Percentiles rank a stretch among this genome's conserved stretches.
phyloP scores from a whole-genome alignment of 2,329 filamentous ascomycete species.

The Aspergillus ochraceoroseus region DNA sequence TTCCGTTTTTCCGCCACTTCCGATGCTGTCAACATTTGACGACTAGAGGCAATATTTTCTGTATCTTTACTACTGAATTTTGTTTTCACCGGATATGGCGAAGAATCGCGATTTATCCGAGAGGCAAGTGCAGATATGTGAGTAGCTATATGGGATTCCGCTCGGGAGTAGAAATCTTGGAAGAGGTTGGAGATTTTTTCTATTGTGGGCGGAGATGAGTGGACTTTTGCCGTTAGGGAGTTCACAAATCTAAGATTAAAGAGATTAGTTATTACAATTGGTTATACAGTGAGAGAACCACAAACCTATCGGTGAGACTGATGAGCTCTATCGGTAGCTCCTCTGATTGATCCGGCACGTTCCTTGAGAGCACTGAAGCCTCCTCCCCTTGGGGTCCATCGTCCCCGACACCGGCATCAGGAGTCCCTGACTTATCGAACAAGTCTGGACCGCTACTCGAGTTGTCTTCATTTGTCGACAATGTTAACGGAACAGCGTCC shows the following conservation, averaged over 20 bases:
- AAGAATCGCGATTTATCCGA: conserved; percentile 64
- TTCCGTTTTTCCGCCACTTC: conserved; percentile 78
- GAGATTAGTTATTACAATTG: conserved; percentile 6
- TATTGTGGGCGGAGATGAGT: conserved; percentile 75
- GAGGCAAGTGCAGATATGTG: conserved; percentile 78
- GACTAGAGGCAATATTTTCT: conserved; percentile 48
- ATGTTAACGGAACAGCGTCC: conserved; percentile 23
- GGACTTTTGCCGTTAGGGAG: conserved; percentile 78
- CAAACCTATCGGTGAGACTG: conserved; percentile 78
- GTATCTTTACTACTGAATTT: conserved; percentile 48
- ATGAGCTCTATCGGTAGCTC: conserved; percentile 91
- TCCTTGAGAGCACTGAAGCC: conserved; percentile 33
- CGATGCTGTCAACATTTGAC: conserved; percentile 85
- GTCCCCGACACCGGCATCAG: conserved; percentile 30
- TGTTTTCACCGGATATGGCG: conserved; percentile 53
- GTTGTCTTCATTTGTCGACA: conserved; percentile 23
- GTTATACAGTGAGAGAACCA: not conserved
- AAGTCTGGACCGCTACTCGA: conserved; percentile 35
- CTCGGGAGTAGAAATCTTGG: conserved; percentile 85
- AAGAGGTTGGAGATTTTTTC: conserved; percentile 80
- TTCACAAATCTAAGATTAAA: conserved; percentile 73
- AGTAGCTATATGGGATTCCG: conserved; percentile 75
- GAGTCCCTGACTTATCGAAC: conserved; percentile 43
- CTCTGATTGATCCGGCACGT: conserved; percentile 65
- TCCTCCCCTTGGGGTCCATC: conserved; percentile 32